Evolutionary conservation across 2,329 filamentous ascomycete species (phyloP).

Genomic region (Pseudodiploospora longispora): DNA sequence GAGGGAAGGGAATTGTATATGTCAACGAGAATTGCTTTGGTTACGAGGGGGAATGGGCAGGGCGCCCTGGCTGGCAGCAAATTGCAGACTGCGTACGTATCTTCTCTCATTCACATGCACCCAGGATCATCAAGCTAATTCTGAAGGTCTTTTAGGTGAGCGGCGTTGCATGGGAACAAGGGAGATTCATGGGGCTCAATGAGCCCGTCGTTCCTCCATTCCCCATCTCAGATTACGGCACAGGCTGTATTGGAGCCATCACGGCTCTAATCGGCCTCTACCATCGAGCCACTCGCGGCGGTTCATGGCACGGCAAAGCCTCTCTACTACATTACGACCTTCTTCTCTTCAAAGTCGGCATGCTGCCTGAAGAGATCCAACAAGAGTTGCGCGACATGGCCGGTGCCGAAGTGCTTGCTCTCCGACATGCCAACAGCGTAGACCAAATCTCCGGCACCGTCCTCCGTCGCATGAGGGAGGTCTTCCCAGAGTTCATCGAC

Average conservation of each 20-base stretch:
- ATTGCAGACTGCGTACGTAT: conserved; percentile 53
- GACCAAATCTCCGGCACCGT: conserved; percentile 56
- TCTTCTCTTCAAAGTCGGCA: conserved; percentile 52
- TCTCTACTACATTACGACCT: conserved; percentile 63
- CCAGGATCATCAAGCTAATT: not conserved
- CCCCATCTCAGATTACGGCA: conserved; percentile 59
- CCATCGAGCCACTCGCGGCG: conserved; percentile 52
- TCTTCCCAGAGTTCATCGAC: conserved; percentile 47
- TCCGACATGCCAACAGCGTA: conserved; percentile 55
- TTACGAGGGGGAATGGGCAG: conserved; percentile 49
- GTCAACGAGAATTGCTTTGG: conserved; percentile 68
- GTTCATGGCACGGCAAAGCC: conserved; percentile 57
- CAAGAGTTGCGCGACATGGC: conserved; percentile 39
- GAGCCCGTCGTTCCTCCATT: conserved; percentile 61
- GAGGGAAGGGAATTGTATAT: conserved; percentile 57
- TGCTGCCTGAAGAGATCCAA: conserved; percentile 47
- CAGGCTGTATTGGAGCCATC: conserved; percentile 63
- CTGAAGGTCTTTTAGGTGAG: conserved; percentile 30
- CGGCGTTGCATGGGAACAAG: conserved; percentile 54
- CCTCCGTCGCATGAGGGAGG: conserved; percentile 43
- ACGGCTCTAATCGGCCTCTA: conserved; percentile 57
- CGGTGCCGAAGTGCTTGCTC: conserved; percentile 44
- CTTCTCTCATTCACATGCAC: not conserved
- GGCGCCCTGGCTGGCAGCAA: conserved; percentile 62
- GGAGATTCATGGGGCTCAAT: conserved; percentile 50